phyloP scores from a whole-genome alignment of 2,329 filamentous ascomycete species.

The Exophiala aquamarina region DNA sequence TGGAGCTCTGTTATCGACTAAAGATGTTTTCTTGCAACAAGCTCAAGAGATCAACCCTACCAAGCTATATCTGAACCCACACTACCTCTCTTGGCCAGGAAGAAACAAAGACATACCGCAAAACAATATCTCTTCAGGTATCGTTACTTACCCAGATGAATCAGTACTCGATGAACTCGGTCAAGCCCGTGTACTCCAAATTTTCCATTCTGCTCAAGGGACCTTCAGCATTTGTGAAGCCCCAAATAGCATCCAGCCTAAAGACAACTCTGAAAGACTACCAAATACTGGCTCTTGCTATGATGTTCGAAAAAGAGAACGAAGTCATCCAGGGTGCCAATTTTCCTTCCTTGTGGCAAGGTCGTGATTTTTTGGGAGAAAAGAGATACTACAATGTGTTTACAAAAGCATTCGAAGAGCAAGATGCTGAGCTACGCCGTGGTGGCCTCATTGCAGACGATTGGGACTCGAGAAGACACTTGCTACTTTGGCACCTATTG shows the following conservation, averaged over 20 bases:
- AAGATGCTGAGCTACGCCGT: constrained; percentile 28
- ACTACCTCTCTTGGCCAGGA: constrained; percentile 12
- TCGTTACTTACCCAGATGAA: background rate
- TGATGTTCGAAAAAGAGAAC: constrained; percentile 35
- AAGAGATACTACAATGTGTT: constrained; percentile 5
- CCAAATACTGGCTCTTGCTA: constrained; percentile 32
- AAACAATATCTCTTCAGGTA: background rate
- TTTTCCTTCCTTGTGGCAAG: constrained; percentile 30
- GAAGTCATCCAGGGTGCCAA: constrained; percentile 18
- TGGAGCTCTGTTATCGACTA: background rate
- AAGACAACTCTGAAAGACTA: constrained; percentile 16
- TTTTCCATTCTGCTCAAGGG: constrained; percentile 6
- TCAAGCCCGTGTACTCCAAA: constrained; percentile 1
- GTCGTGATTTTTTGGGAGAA: constrained; percentile 1
- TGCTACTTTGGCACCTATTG: constrained; percentile 32
- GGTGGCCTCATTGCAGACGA: background rate
- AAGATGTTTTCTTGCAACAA: constrained; percentile 1
- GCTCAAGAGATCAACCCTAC: background rate
- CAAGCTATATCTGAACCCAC: constrained; percentile 9
- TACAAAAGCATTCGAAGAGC: constrained; percentile 10
- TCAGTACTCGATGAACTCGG: constrained; percentile 3
- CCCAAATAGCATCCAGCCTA: background rate
- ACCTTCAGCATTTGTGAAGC: constrained; percentile 1
- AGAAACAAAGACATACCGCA: background rate
- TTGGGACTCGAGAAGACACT: constrained; percentile 41